Conservation (phyloP, 345 rosid genomes). For the Ceriops tagal region DNA sequence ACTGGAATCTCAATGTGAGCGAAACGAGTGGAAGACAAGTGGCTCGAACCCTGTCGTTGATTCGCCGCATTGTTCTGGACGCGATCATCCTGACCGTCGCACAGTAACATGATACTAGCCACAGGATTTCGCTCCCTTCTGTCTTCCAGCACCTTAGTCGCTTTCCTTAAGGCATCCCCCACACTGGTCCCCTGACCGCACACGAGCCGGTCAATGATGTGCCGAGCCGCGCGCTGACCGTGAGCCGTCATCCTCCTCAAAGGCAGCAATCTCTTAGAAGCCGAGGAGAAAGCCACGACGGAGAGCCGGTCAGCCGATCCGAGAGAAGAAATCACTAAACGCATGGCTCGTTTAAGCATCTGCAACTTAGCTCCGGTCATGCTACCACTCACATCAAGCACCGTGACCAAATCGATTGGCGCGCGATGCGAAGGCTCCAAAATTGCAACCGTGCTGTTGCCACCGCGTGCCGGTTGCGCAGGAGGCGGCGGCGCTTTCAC, state of each 20-base stretch:
- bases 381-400: constrained; percentile 28
- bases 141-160: constrained; percentile 79
- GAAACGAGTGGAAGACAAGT: constrained; percentile 23
- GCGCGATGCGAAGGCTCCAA: constrained; percentile 36
- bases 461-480: not conserved
- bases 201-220: constrained; percentile 55
- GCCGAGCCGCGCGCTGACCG: constrained; percentile 43
- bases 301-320: constrained; percentile 34
- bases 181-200: constrained; percentile 56
- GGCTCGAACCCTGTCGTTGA: constrained; percentile 15
- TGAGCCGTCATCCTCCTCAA: constrained; percentile 28
- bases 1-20: constrained; percentile 33
- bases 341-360: constrained; percentile 36
- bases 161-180: constrained; percentile 76
- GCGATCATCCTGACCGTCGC: constrained; percentile 54
- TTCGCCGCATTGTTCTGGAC: constrained; percentile 24
- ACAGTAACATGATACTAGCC: constrained; percentile 54
- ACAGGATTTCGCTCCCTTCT: constrained; percentile 71
- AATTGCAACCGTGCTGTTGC: constrained; percentile 14
- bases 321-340: constrained; percentile 26
- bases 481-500: constrained; percentile 36
- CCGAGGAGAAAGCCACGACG: constrained; percentile 21
- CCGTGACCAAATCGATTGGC: constrained; percentile 30
- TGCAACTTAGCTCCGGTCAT: constrained; percentile 29
- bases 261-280: constrained; percentile 22